Evolutionary conservation across 108 stramenopile genomes (phyloP).

Genomic region (Nannochloropsis granulata): DNA sequence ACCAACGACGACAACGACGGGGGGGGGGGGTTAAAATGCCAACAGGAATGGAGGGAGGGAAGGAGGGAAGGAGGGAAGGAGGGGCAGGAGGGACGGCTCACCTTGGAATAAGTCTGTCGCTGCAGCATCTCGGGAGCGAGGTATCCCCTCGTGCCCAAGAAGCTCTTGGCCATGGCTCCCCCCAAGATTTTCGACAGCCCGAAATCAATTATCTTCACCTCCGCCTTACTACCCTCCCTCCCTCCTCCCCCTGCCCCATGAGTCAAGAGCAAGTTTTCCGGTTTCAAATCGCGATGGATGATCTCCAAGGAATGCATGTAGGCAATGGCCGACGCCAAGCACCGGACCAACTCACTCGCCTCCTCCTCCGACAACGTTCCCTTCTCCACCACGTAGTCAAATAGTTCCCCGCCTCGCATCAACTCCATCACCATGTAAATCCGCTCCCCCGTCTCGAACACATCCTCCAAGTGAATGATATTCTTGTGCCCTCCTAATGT

Average conservation of each 20-base stretch:
- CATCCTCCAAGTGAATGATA: slow-evolving; percentile 84
- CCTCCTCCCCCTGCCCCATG: slow-evolving; percentile 34
- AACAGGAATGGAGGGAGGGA: no score
- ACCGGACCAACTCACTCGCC: slow-evolving; percentile 65
- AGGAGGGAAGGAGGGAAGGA: no score
- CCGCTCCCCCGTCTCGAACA: slow-evolving; percentile 62
- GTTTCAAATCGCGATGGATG: slow-evolving; percentile 91
- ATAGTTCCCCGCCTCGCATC: slow-evolving; percentile 94
- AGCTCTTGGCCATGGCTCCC: slow-evolving; percentile 58
- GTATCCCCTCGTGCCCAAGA: slow-evolving; percentile 87
- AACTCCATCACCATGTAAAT: slow-evolving; percentile 96
- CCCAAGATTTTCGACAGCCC: slow-evolving; percentile 63
- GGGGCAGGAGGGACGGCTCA: neutral
- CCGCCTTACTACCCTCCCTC: slow-evolving; percentile 32
- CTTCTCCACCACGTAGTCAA: slow-evolving; percentile 85
- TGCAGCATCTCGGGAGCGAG: slow-evolving; percentile 95
- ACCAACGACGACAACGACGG: no score
- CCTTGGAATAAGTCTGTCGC: slow-evolving; percentile 54
- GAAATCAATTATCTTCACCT: slow-evolving; percentile 96
- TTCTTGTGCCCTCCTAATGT: slow-evolving; percentile 59
- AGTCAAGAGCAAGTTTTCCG: slow-evolving; percentile 70
- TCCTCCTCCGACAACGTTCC: slow-evolving; percentile 61
- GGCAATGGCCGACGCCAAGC: slow-evolving; percentile 70
- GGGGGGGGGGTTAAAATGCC: no score
- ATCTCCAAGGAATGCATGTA: slow-evolving; percentile 90